phyloP scores from a whole-genome alignment of 192 early-diverging fungal species.

The Backusella luteola region DNA sequence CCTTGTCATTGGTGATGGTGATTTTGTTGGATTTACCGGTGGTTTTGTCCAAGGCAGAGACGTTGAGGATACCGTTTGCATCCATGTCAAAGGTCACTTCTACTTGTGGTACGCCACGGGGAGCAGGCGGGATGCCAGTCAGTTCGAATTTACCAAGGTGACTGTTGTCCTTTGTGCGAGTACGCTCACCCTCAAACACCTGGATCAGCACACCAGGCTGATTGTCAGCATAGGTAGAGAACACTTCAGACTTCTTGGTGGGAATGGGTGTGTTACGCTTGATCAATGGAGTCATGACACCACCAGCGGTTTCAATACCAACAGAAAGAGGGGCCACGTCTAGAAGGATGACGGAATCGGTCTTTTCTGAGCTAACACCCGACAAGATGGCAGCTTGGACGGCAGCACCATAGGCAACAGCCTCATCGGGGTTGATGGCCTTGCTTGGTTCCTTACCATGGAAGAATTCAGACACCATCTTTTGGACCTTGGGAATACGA shows the following conservation, averaged over 20 bases:
- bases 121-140: conserved; percentile 94
- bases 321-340: conserved; percentile 96
- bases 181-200: conserved; percentile 97
- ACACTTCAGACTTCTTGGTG: conserved; percentile 96
- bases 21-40: conserved; percentile 95
- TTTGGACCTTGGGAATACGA: conserved; percentile 98
- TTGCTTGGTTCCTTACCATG: conserved; percentile 96
- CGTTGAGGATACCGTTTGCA: conserved; percentile 97
- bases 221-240: conserved; percentile 96
- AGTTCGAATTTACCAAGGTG: conserved; percentile 98
- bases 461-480: conserved; percentile 96
- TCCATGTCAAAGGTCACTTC: conserved; percentile 97
- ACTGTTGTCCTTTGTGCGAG: conserved; percentile 97
- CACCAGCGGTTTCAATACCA: conserved; percentile 96
- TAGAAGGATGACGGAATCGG: conserved; percentile 86
- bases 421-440: conserved; percentile 96
- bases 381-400: conserved; percentile 95
- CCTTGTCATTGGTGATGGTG: conserved; percentile 99
- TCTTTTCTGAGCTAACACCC: conserved; percentile 92
- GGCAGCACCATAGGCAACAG: conserved; percentile 94
- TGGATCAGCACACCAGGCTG: conserved; percentile 96
- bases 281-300: conserved; percentile 95
- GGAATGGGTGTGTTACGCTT: conserved; percentile 97
- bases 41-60: conserved; percentile 91
- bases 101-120: conserved; percentile 95